A percentile compares a stretch with the other conserved stretches of the same genome.
Conservation (phyloP, 768 basidiomycete species). For the Rhizopogon vulgaris region DNA sequence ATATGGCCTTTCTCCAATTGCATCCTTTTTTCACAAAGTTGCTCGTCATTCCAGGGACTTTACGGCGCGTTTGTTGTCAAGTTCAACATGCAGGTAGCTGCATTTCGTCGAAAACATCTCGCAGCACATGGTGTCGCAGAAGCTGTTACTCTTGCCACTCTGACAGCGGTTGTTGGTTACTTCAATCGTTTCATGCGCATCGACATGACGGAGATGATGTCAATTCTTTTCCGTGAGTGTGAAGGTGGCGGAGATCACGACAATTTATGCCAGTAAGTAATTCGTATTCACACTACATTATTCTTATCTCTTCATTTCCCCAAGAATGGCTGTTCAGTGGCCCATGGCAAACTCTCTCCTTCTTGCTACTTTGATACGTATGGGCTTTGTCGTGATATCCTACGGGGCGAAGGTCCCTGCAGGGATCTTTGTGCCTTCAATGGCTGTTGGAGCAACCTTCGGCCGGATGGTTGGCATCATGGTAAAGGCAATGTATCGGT, state of each 20-base stretch:
- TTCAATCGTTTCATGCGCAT: conserved; percentile 92
- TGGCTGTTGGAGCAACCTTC: conserved; percentile 97
- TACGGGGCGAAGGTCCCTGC: conserved; percentile 97
- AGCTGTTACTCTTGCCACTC: conserved; percentile 76
- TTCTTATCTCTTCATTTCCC: conserved; percentile 5
- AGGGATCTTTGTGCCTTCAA: conserved; percentile 97
- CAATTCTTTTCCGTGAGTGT: conserved; percentile 92
- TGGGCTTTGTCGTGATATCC: conserved; percentile 79
- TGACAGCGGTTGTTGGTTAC: conserved; percentile 91
- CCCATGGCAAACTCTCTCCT: conserved; percentile 88
- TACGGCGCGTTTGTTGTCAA: conserved; percentile 97
- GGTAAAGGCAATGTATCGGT: conserved; percentile 90
- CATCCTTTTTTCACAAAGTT: conserved; percentile 3
- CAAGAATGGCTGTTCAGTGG: conserved; percentile 88
- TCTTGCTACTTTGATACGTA: conserved; percentile 86
- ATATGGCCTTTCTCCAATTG: background rate
- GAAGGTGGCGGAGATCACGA: conserved; percentile 89
- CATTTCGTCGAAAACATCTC: conserved; percentile 89
- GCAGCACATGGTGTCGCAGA: conserved; percentile 81
- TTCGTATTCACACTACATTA: background rate
- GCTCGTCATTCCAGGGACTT: conserved; percentile 56
- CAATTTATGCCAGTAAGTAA: conserved; percentile 89
- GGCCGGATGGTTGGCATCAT: conserved; percentile 96
- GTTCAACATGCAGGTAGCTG: conserved; percentile 92
- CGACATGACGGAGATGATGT: conserved; percentile 97